Base-by-base conservation (phyloP, 768 basidiomycete genomes). In the Lactifluus pinguis region DNA sequence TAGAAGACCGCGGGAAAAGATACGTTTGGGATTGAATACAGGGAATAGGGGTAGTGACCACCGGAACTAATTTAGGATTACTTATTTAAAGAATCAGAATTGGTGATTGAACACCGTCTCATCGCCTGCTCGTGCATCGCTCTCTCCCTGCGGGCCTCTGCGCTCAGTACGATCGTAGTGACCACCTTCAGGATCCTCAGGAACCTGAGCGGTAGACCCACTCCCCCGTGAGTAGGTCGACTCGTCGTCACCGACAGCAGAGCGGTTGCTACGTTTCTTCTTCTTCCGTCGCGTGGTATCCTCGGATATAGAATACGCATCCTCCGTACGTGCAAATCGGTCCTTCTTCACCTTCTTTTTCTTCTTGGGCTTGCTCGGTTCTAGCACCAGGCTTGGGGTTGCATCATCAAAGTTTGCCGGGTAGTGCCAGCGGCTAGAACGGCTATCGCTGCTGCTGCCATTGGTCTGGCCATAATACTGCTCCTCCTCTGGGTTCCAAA, bases 111-210 rank as follows among this genome's bases (percentile, higher is more conserved):
- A 98, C 78, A 98, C 97, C 61, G 93, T 94, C 8, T 92, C 91
- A 71, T 97, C 95, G 75, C 97, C 97, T 55, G 95, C 95, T 83
- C 95, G 95, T 65, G 95, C 95, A 72, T 95, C 94, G 76, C 98
- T 98, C 76, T 97, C 97, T 78, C 89, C 92, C 10, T 61, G 55
- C 17, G 29, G 49, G 11, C n/a, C 55, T 71, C 86, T 89, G 95
- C 94, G 69, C 98, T 94, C 53, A 97, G 83, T 45, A 47, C 9
- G 25, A 7, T 51, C 51, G 67, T 89, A 89, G 21, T 80, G 74
- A n/a, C 79, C 83, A 39, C 87, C 85, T 64, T 84, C 84, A 8
- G 87, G 71, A 65, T 88, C 87, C 73, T 92, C 89, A 4, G 89
- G 88, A 69, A 79, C 79, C 55, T 84, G 84, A 3, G 70, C 73